Percentiles rank a stretch among this genome's conserved stretches.
Conservation (phyloP, 192 early-diverging fungal genomes). For the Umbelopsis vinacea region DNA sequence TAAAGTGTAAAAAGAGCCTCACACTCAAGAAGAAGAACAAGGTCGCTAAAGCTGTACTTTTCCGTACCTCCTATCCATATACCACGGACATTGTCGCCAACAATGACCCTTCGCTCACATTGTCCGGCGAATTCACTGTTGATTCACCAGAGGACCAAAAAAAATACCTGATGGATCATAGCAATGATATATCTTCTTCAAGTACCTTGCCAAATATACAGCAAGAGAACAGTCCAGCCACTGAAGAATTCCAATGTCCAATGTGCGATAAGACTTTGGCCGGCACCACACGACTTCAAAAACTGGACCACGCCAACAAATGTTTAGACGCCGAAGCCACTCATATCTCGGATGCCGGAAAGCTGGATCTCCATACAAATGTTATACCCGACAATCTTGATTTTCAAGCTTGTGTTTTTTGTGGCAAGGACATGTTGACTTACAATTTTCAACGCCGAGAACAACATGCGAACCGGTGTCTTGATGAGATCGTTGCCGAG, state of each 20-base stretch:
- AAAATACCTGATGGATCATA: background rate
- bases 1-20: conserved; percentile 6
- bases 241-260: background rate
- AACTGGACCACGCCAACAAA: background rate
- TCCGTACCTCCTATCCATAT: background rate
- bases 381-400: background rate
- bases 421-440: conserved; percentile 17
- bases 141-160: no score
- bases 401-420: background rate
- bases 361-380: background rate
- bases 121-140: background rate
- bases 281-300: background rate
- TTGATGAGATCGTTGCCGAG: conserved; percentile 22
- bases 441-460: conserved; percentile 1
- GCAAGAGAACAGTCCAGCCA: background rate
- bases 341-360: background rate
- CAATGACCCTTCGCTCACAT: background rate
- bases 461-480: conserved; percentile 26
- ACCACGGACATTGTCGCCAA: background rate
- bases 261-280: background rate
- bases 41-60: background rate
- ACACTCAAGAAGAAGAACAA: background rate
- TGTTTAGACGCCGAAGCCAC: background rate
- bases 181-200: background rate
- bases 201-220: background rate